Evolutionary conservation across 2,329 filamentous ascomycete genomes (phyloP).

Genomic region (Pyricularia pennisetigena): DNA sequence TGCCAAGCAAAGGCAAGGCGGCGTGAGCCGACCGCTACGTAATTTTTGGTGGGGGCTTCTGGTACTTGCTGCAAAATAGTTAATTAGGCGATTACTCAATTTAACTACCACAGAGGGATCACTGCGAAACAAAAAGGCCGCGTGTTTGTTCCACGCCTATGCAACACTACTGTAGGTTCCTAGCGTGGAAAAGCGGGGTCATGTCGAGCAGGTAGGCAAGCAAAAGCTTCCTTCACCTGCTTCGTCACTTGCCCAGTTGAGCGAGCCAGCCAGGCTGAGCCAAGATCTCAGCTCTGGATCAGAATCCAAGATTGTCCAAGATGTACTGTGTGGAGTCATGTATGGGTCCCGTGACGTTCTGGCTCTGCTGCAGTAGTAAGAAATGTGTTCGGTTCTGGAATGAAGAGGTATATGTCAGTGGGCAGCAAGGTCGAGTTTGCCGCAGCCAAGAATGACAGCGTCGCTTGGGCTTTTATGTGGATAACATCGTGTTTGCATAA

Average conservation of each 20-base stretch:
- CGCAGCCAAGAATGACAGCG: not conserved
- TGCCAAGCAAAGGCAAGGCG: not conserved
- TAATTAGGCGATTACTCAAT: not conserved
- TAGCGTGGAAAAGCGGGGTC: not conserved
- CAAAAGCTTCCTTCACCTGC: not conserved
- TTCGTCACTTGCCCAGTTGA: not conserved
- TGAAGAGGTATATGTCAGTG: not conserved
- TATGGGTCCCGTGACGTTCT: not conserved
- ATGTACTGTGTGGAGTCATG: not conserved
- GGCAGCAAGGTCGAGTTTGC: not conserved
- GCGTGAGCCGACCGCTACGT: not conserved
- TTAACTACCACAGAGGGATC: not conserved
- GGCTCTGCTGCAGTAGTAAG: not conserved
- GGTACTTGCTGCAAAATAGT: not conserved
- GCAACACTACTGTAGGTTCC: not conserved
- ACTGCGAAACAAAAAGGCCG: not conserved
- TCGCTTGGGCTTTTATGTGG: not conserved
- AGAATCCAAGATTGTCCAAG: not conserved
- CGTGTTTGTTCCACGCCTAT: not conserved
- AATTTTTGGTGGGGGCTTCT: not conserved
- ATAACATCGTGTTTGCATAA: not conserved
- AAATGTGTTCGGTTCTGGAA: not conserved
- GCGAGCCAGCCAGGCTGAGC: not conserved
- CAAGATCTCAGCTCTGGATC: not conserved
- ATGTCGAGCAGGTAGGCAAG: not conserved